Conservation (phyloP, 495 filamentous ascomycete species). For the Podospora appendiculata region DNA sequence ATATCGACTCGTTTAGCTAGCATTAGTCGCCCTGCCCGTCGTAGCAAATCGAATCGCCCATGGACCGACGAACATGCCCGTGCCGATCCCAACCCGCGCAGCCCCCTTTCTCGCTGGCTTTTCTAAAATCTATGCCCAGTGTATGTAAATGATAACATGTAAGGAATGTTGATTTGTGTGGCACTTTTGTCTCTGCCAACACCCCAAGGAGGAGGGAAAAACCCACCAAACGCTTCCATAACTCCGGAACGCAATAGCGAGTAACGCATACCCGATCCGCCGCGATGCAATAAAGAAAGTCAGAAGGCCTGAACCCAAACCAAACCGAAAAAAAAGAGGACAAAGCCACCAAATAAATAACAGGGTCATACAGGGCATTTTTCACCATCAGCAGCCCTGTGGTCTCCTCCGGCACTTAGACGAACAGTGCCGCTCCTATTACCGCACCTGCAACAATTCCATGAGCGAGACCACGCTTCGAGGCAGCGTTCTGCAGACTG, state of each 20-base stretch:
- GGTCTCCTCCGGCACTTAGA: background rate
- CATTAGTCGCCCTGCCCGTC: too few species aligned
- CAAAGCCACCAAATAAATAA: background rate
- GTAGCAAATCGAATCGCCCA: too few species aligned
- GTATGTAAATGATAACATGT: background rate
- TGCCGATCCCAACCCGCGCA: too few species aligned
- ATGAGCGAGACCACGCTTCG: slow-evolving; percentile 5
- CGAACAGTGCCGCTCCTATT: slow-evolving; percentile 16
- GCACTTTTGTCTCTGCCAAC: background rate
- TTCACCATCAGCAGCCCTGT: too few species aligned
- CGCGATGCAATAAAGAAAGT: background rate
- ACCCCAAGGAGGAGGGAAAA: background rate
- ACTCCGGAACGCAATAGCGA: background rate
- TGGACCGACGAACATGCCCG: too few species aligned
- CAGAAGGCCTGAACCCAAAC: background rate
- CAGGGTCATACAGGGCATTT: too few species aligned
- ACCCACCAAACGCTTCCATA: background rate
- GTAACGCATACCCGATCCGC: background rate
- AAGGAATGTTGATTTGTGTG: background rate
- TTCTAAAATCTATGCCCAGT: background rate
- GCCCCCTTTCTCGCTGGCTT: background rate
- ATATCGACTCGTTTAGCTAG: too few species aligned
- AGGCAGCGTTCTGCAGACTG: slow-evolving; percentile 29
- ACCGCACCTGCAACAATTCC: slow-evolving; percentile 20
- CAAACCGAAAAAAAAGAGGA: background rate